Percentiles rank a stretch among this genome's conserved stretches.
Conservation (phyloP, 208 protist species). For the Crithidia mellificae region DNA sequence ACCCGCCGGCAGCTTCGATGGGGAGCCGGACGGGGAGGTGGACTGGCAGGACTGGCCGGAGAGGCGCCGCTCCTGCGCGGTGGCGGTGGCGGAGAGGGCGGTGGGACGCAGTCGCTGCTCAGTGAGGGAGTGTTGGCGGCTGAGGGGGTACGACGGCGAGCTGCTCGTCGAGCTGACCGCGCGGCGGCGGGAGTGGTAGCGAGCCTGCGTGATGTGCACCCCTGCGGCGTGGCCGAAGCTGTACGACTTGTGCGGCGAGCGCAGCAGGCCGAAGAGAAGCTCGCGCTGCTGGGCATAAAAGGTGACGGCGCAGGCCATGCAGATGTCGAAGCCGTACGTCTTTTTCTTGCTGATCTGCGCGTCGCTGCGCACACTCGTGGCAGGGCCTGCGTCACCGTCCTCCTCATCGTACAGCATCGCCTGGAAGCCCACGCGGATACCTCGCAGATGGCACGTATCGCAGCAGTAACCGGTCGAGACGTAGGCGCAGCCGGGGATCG, state of each 20-base stretch:
- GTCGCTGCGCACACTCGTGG: constrained; percentile 39
- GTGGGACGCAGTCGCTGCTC: not conserved
- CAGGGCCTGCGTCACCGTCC: not conserved
- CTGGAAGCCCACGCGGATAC: constrained; percentile 49
- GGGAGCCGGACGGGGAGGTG: not conserved
- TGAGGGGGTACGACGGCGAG: constrained; percentile 2
- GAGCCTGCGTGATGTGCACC: constrained; percentile 32
- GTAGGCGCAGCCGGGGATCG: constrained; percentile 40
- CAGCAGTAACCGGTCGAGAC: constrained; percentile 47
- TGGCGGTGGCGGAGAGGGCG: not conserved
- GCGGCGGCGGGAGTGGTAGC: constrained; percentile 10
- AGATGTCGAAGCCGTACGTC: constrained; percentile 67
- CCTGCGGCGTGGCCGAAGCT: constrained; percentile 37
- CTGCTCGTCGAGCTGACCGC: constrained; percentile 2
- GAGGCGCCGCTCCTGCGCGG: not conserved
- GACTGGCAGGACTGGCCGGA: constrained; percentile 6
- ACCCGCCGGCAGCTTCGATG: not conserved
- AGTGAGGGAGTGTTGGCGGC: constrained; percentile 1
- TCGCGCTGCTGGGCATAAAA: constrained; percentile 45
- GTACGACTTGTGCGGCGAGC: constrained; percentile 28
- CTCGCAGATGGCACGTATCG: constrained; percentile 51
- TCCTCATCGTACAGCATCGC: constrained; percentile 65
- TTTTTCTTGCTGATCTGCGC: constrained; percentile 36
- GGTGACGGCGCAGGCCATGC: constrained; percentile 59
- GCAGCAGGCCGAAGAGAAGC: constrained; percentile 24